Percentiles rank a stretch among this genome's conserved stretches.
Evolutionary conservation across 2,329 filamentous ascomycete genomes (phyloP).

Genomic region (Talaromyces piceae): DNA sequence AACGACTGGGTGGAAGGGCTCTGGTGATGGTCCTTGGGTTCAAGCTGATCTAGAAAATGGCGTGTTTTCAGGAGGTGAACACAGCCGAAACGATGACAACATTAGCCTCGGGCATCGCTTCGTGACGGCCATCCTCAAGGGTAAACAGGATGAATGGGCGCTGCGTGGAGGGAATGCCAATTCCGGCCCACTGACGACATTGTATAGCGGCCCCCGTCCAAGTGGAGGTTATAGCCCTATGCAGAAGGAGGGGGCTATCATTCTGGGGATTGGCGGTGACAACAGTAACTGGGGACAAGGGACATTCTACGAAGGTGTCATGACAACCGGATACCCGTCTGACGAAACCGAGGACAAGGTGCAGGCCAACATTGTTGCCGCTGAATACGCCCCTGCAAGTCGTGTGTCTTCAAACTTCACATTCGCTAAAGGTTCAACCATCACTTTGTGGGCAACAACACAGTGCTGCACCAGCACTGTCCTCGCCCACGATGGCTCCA

Average conservation of each 20-base stretch:
- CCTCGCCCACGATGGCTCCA: conserved; percentile 4
- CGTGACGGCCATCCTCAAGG: conserved; percentile 9
- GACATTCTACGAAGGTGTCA: conserved; percentile 9
- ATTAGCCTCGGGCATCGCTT: conserved; percentile 3
- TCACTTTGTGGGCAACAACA: conserved; percentile 7
- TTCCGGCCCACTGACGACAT: conserved; percentile 1
- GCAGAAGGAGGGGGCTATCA: conserved; percentile 7
- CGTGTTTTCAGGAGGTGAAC: conserved; percentile 1
- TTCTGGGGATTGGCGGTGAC: conserved; percentile 9
- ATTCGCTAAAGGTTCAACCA: neutral
- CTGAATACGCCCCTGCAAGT: conserved; percentile 1
- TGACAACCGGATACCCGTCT: conserved; percentile 6
- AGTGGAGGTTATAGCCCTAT: conserved; percentile 5
- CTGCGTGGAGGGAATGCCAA: conserved; percentile 8
- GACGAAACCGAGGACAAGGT: conserved; percentile 7
- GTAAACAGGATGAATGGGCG: conserved; percentile 5
- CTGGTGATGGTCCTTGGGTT: conserved; percentile 7
- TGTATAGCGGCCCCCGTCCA: conserved; percentile 2
- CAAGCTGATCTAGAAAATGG: conserved; percentile 9
- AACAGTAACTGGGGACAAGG: conserved; percentile 8
- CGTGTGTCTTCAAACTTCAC: neutral
- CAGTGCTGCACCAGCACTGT: neutral
- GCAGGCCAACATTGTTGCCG: conserved; percentile 7
- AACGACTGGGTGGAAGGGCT: neutral
- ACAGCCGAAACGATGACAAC: neutral